A percentile compares a stretch with the other conserved stretches of the same genome.
These are phyloP conservation scores for Dioszegia hungarica DNA, from an alignment of 768 basidiomycete species.

Conservation along the genomic window DNA sequence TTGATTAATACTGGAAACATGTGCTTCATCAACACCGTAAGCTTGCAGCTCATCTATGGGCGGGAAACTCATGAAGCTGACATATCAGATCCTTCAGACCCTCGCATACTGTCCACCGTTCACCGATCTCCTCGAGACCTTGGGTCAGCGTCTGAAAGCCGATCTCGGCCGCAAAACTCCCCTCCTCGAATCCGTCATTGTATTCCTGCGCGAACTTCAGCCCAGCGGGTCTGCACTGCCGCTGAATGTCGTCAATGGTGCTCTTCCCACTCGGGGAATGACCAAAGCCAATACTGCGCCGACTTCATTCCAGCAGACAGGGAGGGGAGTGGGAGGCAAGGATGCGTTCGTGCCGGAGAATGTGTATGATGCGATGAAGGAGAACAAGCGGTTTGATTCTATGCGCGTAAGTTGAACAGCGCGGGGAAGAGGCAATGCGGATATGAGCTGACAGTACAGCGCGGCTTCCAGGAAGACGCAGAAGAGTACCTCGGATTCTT, in stretches of 20 bases:
- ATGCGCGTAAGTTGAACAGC: slow-evolving; percentile 65
- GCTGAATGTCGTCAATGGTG: not conserved
- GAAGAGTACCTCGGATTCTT: slow-evolving; percentile 99
- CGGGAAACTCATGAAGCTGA: not conserved
- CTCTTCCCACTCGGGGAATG: not conserved
- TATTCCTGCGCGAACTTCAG: slow-evolving; percentile 73
- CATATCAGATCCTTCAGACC: slow-evolving; percentile 64
- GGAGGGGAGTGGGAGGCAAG: slow-evolving; percentile 12
- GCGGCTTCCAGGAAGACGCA: slow-evolving; percentile 94
- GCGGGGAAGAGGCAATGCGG: not conserved
- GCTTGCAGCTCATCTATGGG: slow-evolving; percentile 12
- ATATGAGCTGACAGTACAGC: slow-evolving; percentile 52
- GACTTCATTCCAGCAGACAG: slow-evolving; percentile 1
- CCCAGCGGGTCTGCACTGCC: not conserved
- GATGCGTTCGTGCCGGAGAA: slow-evolving; percentile 73
- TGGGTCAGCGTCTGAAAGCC: slow-evolving; percentile 58
- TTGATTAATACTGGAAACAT: slow-evolving; percentile 92
- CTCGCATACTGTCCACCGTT: slow-evolving; percentile 87
- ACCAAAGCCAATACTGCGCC: not conserved
- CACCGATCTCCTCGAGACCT: slow-evolving; percentile 66
- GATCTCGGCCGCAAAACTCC: slow-evolving; percentile 50
- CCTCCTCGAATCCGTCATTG: slow-evolving; percentile 52
- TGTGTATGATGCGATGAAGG: slow-evolving; percentile 88
- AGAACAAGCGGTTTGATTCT: slow-evolving; percentile 84
- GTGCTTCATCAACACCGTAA: slow-evolving; percentile 89